Evolutionary conservation across 305 asterid genomes (phyloP).

Genomic region (Fraxinus sp.): DNA sequence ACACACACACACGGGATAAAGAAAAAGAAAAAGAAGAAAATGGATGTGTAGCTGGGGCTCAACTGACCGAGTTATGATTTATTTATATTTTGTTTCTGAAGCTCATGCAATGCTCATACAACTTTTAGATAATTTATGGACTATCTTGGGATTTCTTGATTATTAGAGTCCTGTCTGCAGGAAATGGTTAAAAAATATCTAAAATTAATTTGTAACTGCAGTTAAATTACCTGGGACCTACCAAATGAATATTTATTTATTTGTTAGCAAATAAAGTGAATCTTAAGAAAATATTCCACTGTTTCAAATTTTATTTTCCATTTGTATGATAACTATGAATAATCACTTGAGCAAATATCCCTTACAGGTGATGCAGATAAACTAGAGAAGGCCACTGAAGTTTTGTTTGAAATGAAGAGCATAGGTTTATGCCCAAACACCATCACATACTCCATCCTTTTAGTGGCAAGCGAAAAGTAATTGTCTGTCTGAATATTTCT

Average conservation of each 20-base stretch:
- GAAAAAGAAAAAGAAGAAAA: neutral
- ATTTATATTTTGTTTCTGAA: neutral
- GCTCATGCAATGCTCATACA: neutral
- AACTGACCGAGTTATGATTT: neutral
- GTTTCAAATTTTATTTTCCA: conserved; percentile 7
- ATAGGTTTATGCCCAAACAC: conserved; percentile 70
- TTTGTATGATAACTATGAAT: conserved; percentile 10
- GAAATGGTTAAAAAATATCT: conserved; percentile 18
- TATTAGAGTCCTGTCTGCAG: neutral
- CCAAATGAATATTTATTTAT: conserved; percentile 2
- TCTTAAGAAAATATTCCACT: neutral
- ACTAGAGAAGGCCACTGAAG: conserved; percentile 68
- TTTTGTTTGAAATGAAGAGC: conserved; percentile 73
- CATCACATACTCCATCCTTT: conserved; percentile 80
- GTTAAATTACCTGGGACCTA: conserved; percentile 5
- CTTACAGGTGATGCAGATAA: conserved; percentile 77
- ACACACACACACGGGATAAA: neutral
- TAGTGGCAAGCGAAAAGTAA: conserved; percentile 95
- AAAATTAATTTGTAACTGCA: neutral
- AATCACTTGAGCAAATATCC: conserved; percentile 14
- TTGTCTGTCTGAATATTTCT: conserved; percentile 31
- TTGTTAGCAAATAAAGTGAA: neutral
- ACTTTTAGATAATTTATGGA: neutral
- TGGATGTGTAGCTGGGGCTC: neutral
- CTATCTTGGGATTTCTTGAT: conserved; percentile 5